Conservation (phyloP, 352 stramenopile genomes). For the Phytopythium cucurbitacearum region DNA sequence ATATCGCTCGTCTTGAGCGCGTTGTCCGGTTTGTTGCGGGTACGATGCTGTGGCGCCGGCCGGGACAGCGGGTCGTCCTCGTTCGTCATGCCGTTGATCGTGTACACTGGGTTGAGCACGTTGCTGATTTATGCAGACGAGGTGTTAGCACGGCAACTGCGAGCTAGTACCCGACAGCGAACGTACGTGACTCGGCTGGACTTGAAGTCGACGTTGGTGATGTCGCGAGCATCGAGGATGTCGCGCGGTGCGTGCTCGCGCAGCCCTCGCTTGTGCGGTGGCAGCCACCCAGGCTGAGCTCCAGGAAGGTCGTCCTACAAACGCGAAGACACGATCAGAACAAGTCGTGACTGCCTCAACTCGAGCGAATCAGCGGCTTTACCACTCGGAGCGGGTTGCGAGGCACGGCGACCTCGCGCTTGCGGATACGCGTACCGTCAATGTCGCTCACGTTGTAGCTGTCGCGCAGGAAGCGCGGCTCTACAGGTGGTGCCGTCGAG, state of each 20-base stretch:
- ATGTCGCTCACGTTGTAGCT: slow-evolving; percentile 76
- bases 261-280: slow-evolving; percentile 40
- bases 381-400: slow-evolving; percentile 42
- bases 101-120: slow-evolving; percentile 73
- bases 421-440: slow-evolving; percentile 49
- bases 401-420: slow-evolving; percentile 35
- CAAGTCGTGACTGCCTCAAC: slow-evolving; percentile 17
- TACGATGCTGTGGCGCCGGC: slow-evolving; percentile 36
- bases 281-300: slow-evolving; percentile 48
- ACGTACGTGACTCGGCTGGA: slow-evolving; percentile 69
- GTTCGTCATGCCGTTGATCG: slow-evolving; percentile 55
- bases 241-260: slow-evolving; percentile 57
- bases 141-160: not conserved
- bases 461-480: slow-evolving; percentile 65
- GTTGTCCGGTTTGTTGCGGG: slow-evolving; percentile 48
- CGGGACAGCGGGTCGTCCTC: slow-evolving; percentile 47
- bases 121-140: slow-evolving; percentile 27
- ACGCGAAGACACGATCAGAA: not conserved
- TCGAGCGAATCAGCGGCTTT: slow-evolving; percentile 24
- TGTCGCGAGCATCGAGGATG: slow-evolving; percentile 58
- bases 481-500: slow-evolving; percentile 30
- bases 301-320: slow-evolving; percentile 53
- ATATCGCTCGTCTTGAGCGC: slow-evolving; percentile 62
- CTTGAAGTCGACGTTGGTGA: slow-evolving; percentile 67
- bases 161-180: not conserved